Conservation (phyloP, 805 yeast genomes). For the Grigorovia humatica region DNA sequence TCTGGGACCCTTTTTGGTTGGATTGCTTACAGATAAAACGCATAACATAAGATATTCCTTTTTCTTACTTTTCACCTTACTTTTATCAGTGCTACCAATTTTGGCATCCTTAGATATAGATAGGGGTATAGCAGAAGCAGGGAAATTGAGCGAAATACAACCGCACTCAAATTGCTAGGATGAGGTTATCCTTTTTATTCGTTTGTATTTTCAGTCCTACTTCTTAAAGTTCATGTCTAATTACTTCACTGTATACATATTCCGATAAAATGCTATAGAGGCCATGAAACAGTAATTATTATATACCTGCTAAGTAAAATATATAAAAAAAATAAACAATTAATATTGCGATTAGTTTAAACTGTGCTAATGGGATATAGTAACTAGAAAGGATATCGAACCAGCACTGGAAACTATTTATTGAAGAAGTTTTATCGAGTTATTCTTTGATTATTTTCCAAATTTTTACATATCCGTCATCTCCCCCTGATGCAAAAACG, state of each 20-base stretch:
- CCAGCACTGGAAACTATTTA: not conserved
- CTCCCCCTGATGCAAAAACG: conserved; percentile 78
- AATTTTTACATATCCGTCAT: conserved; percentile 59
- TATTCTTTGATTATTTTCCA: conserved; percentile 41
- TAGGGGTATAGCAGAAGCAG: conserved; percentile 51
- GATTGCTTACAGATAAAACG: conserved; percentile 57
- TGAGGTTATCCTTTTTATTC: not conserved
- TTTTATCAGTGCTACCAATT: conserved; percentile 49
- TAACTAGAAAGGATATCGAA: not conserved
- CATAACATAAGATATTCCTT: conserved; percentile 69
- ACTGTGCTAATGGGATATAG: too few species aligned
- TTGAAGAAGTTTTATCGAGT: not conserved
- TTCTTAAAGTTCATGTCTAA: too few species aligned
- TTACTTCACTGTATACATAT: too few species aligned
- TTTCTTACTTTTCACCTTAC: conserved; percentile 45
- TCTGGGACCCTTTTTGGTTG: conserved; percentile 65
- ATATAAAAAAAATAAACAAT: too few species aligned
- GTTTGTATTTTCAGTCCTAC: not conserved
- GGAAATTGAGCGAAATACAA: conserved; percentile 23
- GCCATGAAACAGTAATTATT: too few species aligned
- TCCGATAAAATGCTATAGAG: too few species aligned
- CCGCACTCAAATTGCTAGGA: conserved; percentile 1
- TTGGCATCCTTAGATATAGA: conserved; percentile 45
- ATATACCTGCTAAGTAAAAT: too few species aligned
- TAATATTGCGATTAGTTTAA: too few species aligned